phyloP scores from a whole-genome alignment of 1,284 basidiomycete genomes.

The Mycosarcoma mackinlayi region DNA sequence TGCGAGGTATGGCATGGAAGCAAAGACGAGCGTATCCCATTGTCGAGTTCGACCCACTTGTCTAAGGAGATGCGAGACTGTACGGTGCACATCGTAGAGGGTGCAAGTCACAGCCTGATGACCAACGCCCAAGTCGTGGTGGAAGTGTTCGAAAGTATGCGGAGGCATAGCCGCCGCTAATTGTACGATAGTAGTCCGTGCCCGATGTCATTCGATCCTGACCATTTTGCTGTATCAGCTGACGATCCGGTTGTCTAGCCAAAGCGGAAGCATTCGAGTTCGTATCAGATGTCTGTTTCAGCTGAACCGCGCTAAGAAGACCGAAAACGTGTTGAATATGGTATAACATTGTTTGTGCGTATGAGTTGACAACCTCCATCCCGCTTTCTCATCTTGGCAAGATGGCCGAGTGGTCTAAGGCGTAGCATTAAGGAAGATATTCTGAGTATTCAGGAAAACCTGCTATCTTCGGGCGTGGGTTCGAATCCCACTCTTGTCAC shows the following conservation, averaged over 20 bases:
- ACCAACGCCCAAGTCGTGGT: conserved; percentile 72
- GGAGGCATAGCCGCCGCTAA: conserved; percentile 5
- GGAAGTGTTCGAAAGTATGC: conserved; percentile 58
- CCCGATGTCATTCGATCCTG: background rate
- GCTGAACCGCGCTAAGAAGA: too few relatives aligned
- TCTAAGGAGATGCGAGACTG: conserved; percentile 85
- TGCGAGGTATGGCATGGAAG: conserved; percentile 93
- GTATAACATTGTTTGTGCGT: too few relatives aligned
- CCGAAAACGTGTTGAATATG: too few relatives aligned
- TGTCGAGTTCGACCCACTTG: conserved; percentile 86
- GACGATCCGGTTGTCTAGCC: too few relatives aligned
- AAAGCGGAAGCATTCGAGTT: too few relatives aligned
- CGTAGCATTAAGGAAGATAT: conserved; percentile 57
- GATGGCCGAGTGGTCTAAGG: conserved; percentile 66
- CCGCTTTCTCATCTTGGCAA: conserved; percentile 18
- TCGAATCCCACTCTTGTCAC: conserved; percentile 67
- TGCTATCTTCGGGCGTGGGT: conserved; percentile 66
- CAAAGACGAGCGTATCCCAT: conserved; percentile 88
- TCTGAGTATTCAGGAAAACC: conserved; percentile 20
- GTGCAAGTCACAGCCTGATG: conserved; percentile 91
- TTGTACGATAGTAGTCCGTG: too few relatives aligned
- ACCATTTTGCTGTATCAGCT: background rate
- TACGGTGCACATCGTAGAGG: conserved; percentile 81
- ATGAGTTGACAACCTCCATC: too few relatives aligned
- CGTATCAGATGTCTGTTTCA: too few relatives aligned